Conservation (phyloP, 1,284 basidiomycete genomes). For the Cystobasidiaceae sp. region DNA sequence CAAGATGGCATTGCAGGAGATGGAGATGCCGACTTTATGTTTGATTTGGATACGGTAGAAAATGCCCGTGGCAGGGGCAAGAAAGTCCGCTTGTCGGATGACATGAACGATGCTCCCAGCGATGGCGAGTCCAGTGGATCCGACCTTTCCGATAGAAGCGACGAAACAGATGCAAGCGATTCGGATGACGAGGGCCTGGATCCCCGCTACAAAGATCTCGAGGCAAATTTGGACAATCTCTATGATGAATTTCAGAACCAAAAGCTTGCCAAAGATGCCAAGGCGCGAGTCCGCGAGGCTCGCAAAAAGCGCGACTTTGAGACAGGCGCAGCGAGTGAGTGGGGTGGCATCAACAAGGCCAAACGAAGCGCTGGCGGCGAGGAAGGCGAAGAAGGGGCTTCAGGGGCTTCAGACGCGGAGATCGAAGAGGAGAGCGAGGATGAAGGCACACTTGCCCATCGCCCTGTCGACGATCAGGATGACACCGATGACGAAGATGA, state of each 20-base stretch:
- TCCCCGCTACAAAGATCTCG: slow-evolving; percentile 55
- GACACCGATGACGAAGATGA: slow-evolving; percentile 48
- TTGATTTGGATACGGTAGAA: slow-evolving; percentile 69
- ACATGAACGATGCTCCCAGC: slow-evolving; percentile 54
- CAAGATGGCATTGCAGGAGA: slow-evolving; percentile 47
- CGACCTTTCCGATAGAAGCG: slow-evolving; percentile 52
- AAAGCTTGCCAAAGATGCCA: slow-evolving; percentile 77
- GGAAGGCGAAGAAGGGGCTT: too few species aligned
- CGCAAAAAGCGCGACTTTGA: slow-evolving; percentile 64
- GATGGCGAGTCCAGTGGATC: slow-evolving; percentile 49
- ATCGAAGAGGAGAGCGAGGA: too few species aligned
- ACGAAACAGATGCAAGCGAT: slow-evolving; percentile 67
- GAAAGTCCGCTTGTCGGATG: slow-evolving; percentile 50
- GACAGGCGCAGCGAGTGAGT: slow-evolving; percentile 54
- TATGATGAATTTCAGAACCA: slow-evolving; percentile 84
- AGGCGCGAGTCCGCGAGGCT: slow-evolving; percentile 80
- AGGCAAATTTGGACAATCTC: slow-evolving; percentile 77
- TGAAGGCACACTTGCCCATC: too few species aligned
- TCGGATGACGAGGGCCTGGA: slow-evolving; percentile 53
- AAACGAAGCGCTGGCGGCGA: too few species aligned
- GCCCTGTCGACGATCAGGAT: too few species aligned
- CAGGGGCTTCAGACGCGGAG: too few species aligned
- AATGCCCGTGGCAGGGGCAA: slow-evolving; percentile 51
- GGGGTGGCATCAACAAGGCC: slow-evolving; percentile 62
- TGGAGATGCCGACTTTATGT: slow-evolving; percentile 71